Conservation (phyloP, 73 alveolate species). For the Durusdinium trenchii region DNA sequence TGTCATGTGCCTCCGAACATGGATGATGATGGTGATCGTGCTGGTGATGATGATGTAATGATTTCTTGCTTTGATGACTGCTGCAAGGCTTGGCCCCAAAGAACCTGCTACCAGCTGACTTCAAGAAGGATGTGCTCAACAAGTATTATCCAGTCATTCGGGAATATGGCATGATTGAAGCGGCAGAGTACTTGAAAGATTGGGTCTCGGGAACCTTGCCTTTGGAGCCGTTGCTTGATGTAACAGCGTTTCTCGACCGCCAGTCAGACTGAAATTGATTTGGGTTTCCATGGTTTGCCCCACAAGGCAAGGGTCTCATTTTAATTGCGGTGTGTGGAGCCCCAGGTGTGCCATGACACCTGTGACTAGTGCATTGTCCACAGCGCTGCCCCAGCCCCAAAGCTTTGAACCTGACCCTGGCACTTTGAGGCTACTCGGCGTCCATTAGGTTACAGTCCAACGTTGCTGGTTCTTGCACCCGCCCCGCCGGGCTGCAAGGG, state of each 20-base stretch:
- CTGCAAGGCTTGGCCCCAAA: background rate
- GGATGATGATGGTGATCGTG: no score
- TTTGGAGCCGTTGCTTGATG: background rate
- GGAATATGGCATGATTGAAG: background rate
- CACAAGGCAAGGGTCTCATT: background rate
- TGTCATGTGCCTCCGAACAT: no score
- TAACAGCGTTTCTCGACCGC: background rate
- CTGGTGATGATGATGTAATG: background rate
- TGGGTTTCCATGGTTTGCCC: background rate
- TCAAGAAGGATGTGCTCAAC: background rate
- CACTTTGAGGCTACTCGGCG: background rate
- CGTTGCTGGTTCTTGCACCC: background rate
- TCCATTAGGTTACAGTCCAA: no score
- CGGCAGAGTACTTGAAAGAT: background rate
- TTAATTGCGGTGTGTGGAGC: background rate
- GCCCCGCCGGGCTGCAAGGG: background rate
- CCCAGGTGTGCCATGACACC: background rate
- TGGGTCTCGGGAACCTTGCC: conserved; percentile 18
- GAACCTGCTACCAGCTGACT: background rate
- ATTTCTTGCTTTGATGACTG: no score
- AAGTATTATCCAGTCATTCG: background rate
- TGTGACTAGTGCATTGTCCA: background rate
- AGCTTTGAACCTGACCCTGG: conserved; percentile 2
- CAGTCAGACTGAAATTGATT: background rate
- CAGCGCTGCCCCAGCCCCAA: background rate